Percentiles rank a stretch among this genome's conserved stretches.
These are phyloP conservation scores for Hyphodiscus hymeniophilus DNA, from an alignment of 495 filamentous ascomycete genomes.

Conservation along the genomic window DNA sequence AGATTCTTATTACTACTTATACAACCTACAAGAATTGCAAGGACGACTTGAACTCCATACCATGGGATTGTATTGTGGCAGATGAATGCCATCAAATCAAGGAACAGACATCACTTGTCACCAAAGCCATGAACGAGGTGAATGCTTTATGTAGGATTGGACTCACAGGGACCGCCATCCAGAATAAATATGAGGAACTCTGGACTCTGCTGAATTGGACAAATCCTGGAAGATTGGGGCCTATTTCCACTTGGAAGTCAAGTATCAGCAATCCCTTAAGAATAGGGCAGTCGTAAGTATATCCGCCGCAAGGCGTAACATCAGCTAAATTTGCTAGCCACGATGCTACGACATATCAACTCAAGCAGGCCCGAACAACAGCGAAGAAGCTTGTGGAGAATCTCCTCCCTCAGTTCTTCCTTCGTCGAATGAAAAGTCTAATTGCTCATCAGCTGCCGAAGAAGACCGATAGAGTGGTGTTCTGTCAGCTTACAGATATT, in stretches of 20 bases:
- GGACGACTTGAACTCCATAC: slow-evolving; percentile 69
- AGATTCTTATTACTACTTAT: slow-evolving; percentile 93
- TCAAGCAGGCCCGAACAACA: slow-evolving; percentile 72
- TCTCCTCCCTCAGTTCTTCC: slow-evolving; percentile 84
- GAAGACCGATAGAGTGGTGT: slow-evolving; percentile 90
- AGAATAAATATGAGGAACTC: slow-evolving; percentile 96
- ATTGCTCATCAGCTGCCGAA: slow-evolving; percentile 94
- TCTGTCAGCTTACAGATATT: slow-evolving; percentile 71
- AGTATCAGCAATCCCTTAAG: slow-evolving; percentile 73
- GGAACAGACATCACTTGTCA: slow-evolving; percentile 65
- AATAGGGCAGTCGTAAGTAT: slow-evolving; percentile 59
- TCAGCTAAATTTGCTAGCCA: slow-evolving; percentile 37
- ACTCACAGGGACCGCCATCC: slow-evolving; percentile 91
- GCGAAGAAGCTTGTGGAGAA: slow-evolving; percentile 82
- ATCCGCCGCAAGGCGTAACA: background rate
- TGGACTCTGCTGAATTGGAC: slow-evolving; percentile 98
- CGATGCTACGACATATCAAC: slow-evolving; percentile 77
- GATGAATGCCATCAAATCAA: slow-evolving; percentile 96
- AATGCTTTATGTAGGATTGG: slow-evolving; percentile 92
- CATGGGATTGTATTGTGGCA: slow-evolving; percentile 95
- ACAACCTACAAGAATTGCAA: slow-evolving; percentile 73
- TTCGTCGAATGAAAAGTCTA: slow-evolving; percentile 85
- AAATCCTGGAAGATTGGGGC: slow-evolving; percentile 81
- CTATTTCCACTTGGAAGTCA: slow-evolving; percentile 66
- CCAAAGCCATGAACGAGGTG: slow-evolving; percentile 80